Conservation (phyloP, 2,329 filamentous ascomycete species). For the Colletotrichum musicola region DNA sequence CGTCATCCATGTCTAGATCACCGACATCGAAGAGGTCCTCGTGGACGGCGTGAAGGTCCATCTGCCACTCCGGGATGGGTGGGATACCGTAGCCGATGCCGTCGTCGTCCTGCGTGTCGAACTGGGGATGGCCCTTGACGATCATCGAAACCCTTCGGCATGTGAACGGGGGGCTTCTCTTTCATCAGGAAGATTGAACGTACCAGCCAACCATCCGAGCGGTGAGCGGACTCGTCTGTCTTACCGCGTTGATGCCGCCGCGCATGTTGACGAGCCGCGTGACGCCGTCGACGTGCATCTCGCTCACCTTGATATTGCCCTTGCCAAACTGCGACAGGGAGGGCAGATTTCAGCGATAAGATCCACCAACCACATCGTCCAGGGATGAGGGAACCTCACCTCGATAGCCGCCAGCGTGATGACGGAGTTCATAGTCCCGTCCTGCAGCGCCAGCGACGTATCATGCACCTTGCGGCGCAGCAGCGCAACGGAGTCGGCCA, state of each 20-base stretch:
- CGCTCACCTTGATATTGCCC: conserved; percentile 58
- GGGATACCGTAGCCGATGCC: conserved; percentile 63
- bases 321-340: conserved; percentile 60
- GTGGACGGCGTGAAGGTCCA: conserved; percentile 41
- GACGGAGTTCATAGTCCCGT: conserved; percentile 68
- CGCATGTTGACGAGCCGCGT: conserved; percentile 62
- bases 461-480: conserved; percentile 64
- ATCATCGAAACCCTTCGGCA: conserved; percentile 67
- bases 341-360: neutral
- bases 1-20: conserved; percentile 49
- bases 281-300: conserved; percentile 63
- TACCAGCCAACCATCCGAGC: conserved; percentile 68
- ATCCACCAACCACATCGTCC: neutral
- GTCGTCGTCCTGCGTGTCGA: conserved; percentile 62
- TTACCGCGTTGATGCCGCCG: conserved; percentile 63
- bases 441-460: conserved; percentile 60
- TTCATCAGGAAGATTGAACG: conserved; percentile 36
- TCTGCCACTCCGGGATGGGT: conserved; percentile 62
- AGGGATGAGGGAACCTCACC: conserved; percentile 49
- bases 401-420: conserved; percentile 70
- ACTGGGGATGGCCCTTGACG: conserved; percentile 65
- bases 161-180: neutral
- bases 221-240: conserved; percentile 63
- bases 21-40: conserved; percentile 37
- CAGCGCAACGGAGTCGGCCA: conserved; percentile 67